Evolutionary conservation across 345 rosid species (phyloP).

Genomic region (Dipteronia dyeriana): DNA sequence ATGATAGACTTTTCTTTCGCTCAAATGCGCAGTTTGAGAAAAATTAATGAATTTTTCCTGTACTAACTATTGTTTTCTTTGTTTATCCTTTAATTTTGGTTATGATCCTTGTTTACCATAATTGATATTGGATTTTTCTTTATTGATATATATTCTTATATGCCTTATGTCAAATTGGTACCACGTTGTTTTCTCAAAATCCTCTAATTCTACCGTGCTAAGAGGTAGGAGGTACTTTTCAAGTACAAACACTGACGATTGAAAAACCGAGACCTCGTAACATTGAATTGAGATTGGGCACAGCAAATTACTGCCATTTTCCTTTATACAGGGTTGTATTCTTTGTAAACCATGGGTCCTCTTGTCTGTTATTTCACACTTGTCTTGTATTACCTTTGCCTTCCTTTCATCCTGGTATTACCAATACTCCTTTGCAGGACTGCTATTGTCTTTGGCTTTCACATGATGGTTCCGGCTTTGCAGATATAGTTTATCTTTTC

Average conservation of each 20-base stretch:
- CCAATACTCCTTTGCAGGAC: neutral
- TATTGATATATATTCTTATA: neutral
- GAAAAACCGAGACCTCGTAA: no score
- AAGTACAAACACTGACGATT: neutral
- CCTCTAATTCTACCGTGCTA: neutral
- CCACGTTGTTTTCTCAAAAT: neutral
- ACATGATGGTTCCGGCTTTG: neutral
- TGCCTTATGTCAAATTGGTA: neutral
- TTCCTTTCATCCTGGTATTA: neutral
- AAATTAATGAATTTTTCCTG: neutral
- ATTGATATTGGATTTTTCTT: neutral
- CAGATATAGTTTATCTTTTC: neutral
- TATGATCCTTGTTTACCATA: neutral
- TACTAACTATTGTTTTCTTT: neutral
- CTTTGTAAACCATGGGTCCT: neutral
- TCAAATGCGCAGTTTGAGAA: neutral
- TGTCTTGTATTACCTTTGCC: neutral
- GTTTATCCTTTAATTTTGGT: constrained; percentile 2
- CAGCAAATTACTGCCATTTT: neutral
- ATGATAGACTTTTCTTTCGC: neutral
- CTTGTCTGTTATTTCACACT: neutral
- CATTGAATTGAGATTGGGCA: neutral
- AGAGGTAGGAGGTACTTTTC: neutral
- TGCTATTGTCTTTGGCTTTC: neutral
- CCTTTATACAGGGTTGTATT: neutral